These are phyloP conservation scores for Polyporus tsugae DNA, from an alignment of 1,284 basidiomycete genomes.

Conservation along the genomic window DNA sequence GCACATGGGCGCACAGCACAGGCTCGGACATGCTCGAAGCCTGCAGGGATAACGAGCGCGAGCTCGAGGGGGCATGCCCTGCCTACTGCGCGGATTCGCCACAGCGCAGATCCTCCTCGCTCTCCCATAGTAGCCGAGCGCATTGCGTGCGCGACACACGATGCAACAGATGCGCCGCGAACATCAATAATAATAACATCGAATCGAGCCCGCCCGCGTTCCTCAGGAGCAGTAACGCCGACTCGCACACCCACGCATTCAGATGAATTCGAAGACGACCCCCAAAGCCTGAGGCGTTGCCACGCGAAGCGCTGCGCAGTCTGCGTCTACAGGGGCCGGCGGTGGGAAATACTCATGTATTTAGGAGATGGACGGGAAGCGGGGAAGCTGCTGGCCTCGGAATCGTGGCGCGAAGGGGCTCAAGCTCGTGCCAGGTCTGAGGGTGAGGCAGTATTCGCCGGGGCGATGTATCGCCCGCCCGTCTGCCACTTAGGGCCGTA, in stretches of 20 bases:
- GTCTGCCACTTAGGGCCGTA: background rate
- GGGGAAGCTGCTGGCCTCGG: background rate
- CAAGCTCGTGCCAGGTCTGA: background rate
- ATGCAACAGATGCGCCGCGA: background rate
- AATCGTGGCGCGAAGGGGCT: background rate
- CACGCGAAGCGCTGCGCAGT: background rate
- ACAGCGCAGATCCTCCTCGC: background rate
- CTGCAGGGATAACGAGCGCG: background rate
- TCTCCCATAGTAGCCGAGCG: background rate
- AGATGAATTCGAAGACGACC: background rate
- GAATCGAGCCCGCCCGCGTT: background rate
- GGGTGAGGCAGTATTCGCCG: background rate
- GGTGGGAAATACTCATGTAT: background rate
- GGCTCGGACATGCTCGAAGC: background rate
- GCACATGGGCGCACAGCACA: background rate
- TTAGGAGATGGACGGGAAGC: background rate
- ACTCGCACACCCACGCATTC: slow-evolving; percentile 1
- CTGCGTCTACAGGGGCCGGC: background rate
- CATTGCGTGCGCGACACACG: background rate
- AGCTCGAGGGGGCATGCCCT: background rate
- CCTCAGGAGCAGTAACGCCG: background rate
- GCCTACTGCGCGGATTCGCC: background rate
- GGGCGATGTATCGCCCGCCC: background rate
- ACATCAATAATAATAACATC: too few species aligned
- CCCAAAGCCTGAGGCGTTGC: background rate